Evolutionary conservation across 805 yeast genomes (phyloP).

Genomic region (Maudiozyma turicensis): DNA sequence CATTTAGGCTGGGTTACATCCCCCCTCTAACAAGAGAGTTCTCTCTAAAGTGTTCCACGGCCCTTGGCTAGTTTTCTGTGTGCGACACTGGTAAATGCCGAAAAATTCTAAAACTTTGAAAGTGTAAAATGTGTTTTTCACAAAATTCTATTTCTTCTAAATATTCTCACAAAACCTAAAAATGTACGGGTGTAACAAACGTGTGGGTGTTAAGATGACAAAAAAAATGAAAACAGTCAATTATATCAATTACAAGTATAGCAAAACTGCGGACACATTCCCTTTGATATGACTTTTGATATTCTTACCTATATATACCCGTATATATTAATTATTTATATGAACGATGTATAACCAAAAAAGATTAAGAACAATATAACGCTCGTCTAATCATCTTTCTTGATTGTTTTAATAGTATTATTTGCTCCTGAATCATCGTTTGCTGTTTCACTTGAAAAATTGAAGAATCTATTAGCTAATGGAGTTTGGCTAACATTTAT

Average conservation of each 20-base stretch:
- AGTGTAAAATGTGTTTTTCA: too few relatives aligned
- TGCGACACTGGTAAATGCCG: too few relatives aligned
- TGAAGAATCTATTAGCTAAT: constrained; percentile 19
- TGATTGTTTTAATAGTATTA: background rate
- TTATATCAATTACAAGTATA: too few relatives aligned
- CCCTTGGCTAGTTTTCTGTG: too few relatives aligned
- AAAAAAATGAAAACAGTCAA: background rate
- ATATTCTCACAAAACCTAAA: background rate
- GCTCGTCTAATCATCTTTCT: background rate
- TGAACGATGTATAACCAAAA: background rate
- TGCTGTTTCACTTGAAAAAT: constrained; percentile 15
- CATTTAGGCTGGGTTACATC: too few relatives aligned
- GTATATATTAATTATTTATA: background rate
- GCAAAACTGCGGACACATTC: too few relatives aligned
- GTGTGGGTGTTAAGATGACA: background rate
- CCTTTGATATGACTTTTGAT: too few relatives aligned
- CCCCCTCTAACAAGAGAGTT: too few relatives aligned
- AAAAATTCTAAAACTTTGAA: too few relatives aligned
- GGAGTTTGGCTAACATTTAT: constrained; percentile 24
- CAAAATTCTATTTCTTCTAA: too few relatives aligned
- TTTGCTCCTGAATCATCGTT: constrained; percentile 7
- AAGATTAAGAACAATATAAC: background rate
- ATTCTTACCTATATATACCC: too few relatives aligned
- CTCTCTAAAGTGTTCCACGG: too few relatives aligned
- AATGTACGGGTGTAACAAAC: background rate